Conservation (phyloP, 495 filamentous ascomycete species). For the Aspergillus funiculosus region DNA sequence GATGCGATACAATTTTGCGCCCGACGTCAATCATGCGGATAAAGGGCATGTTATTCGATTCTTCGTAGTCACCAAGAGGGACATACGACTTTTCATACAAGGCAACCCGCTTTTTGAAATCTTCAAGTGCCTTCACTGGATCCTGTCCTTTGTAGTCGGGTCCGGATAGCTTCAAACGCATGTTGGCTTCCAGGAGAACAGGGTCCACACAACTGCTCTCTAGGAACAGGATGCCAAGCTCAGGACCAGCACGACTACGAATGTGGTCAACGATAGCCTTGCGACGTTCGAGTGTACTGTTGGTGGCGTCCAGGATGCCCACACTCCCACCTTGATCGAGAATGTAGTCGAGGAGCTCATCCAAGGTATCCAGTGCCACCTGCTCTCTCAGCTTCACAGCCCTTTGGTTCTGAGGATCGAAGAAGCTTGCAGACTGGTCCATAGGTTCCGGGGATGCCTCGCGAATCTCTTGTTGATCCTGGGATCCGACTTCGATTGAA, state of each 20-base stretch:
- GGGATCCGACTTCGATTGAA: slow-evolving; percentile 21
- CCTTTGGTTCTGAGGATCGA: slow-evolving; percentile 81
- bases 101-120: slow-evolving; percentile 90
- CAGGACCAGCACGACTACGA: slow-evolving; percentile 72
- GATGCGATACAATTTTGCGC: slow-evolving; percentile 83
- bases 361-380: slow-evolving; percentile 83
- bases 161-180: slow-evolving; percentile 94
- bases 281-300: slow-evolving; percentile 82
- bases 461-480: slow-evolving; percentile 22
- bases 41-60: slow-evolving; percentile 80
- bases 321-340: slow-evolving; percentile 76
- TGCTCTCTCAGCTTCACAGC: slow-evolving; percentile 83
- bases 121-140: slow-evolving; percentile 69
- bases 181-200: slow-evolving; percentile 85
- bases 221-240: slow-evolving; percentile 85
- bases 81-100: slow-evolving; percentile 92
- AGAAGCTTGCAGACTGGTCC: slow-evolving; percentile 89
- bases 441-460: slow-evolving; percentile 50
- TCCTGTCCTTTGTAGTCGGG: slow-evolving; percentile 95
- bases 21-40: slow-evolving; percentile 98
- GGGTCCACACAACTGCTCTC: slow-evolving; percentile 86
- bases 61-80: slow-evolving; percentile 85
- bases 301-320: slow-evolving; percentile 98
- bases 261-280: slow-evolving; percentile 79
- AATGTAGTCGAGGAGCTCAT: slow-evolving; percentile 86